Base-by-base conservation (phyloP, 352 stramenopile genomes). In the Globisporangium carolinianum region DNA sequence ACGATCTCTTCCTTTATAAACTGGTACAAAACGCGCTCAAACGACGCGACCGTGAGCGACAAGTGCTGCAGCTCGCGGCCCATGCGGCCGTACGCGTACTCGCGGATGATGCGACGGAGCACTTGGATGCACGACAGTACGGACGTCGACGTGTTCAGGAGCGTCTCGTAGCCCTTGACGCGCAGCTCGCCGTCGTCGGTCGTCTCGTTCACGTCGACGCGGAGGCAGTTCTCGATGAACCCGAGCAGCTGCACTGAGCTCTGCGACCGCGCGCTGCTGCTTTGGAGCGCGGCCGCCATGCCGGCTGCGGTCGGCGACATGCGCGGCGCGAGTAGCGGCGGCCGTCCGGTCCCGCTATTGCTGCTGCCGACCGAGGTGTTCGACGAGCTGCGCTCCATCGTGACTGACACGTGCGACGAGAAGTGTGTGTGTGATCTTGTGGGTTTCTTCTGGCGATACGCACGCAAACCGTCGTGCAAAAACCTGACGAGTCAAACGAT, bases 1-100 rank as follows among this genome's bases (percentile, higher is more conserved):
- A 94, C 71, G 65, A 94, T 85, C 67, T 94, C 85, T 58, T 95
- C 83, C 58, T 93, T 92, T 58, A 93, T 93, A 66, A 95, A 95
- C 41, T 72, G 89, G 64, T 92, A 95, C 18, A 95, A 59, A 11
- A 95, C 71, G 38, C 85, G 76, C 68, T 95, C 85, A 63, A 92
- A 93, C 32, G 71, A 87, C 10, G 83, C 85, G 35, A 95, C 85
- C 1, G 83, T 95, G 24, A 95, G 71, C 52, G 85, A 95, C 37
- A 95, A 61, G 53, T 95, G 85, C 66, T 92, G 85, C 52, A 95
- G 67, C 63, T 95, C 83, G 32, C 85, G 77, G 2, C 85, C 85
- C 71, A 95, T 77, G 17, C 83, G 69, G 2, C 83, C 81, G 57
- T 90, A 93, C 38, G 85, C 80, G 51, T 93, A 90, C 62, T 95